Base-by-base conservation (phyloP, 2,329 filamentous ascomycete genomes). In the Plenodomus lindquistii region DNA sequence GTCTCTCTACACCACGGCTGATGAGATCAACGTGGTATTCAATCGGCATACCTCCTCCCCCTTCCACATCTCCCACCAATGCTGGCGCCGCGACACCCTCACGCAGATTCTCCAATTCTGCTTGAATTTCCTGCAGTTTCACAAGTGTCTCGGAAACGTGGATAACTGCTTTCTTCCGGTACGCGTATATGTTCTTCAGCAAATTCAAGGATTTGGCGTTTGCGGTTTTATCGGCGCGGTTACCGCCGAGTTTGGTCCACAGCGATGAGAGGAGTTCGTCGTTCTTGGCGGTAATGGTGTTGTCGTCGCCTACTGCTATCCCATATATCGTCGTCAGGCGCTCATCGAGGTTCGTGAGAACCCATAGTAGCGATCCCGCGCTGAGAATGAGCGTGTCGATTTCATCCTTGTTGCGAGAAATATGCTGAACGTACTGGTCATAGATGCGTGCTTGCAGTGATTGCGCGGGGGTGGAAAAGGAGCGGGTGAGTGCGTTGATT, bases 1-100 rank as follows among this genome's bases (percentile, higher is more conserved):
- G 73, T 54, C 89, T 78, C 69, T 91, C 86, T 1, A 92, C 83
- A 0, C 87, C 87, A 40, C 83, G 76, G 48, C 87, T 79, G 52
- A 94, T 91, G 46, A 84, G 85, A 57, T 90, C 85, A 35, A 94
- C 85, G 65, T 94, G 88, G 36, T 90, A 85, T 42, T 81, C 80
- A 4, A 94, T 74, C 2, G 88, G 87, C 9, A 90, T 77, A 21
- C 77, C 74, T 13, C 27, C 27, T 11, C 6, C 22, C 6, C 9
- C 27, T 3, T 73, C 69, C 7, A 75, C 74, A 20, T 77, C 79
- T 1, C 79, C 79, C 10, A 85, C 61, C 9, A 87, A 69, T 55
- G 85, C 85, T 0, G 89, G 87, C 46, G 82, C 80, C 0, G 83
- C 84, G 9, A 92, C 86, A 5, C 86, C 77, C 50, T 91, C 87